Evolutionary conservation across 1,139 yeast species (phyloP).

Genomic region (Saccharomycopsis hybrid): DNA sequence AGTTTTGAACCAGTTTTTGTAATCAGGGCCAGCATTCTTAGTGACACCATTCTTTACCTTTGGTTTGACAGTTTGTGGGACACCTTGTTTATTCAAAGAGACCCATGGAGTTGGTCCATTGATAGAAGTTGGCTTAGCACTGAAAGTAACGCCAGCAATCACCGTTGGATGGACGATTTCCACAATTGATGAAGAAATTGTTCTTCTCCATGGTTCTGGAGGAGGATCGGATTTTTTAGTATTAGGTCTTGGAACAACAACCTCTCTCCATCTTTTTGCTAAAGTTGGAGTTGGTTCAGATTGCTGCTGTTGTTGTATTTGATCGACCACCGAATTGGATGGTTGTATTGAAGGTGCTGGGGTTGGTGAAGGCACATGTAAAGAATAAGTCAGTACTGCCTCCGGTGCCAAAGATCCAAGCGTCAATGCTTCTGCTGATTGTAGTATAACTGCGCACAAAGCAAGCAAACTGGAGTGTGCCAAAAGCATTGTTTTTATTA

Average conservation of each 20-base stretch:
- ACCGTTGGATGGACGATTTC: slow-evolving; percentile 80
- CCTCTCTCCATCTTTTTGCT: slow-evolving; percentile 25
- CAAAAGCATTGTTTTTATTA: no score
- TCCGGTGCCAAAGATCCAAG: background rate
- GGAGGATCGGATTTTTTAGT: slow-evolving; percentile 29
- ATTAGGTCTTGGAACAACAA: slow-evolving; percentile 27
- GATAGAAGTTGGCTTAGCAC: slow-evolving; percentile 62
- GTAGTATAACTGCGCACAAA: no score
- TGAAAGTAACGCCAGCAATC: slow-evolving; percentile 73
- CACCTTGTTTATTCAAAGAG: slow-evolving; percentile 65
- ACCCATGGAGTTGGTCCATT: slow-evolving; percentile 79
- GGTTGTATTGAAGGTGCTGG: background rate
- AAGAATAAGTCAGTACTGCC: background rate
- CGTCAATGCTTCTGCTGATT: no score
- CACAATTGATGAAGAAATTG: slow-evolving; percentile 46
- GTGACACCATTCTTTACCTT: slow-evolving; percentile 65
- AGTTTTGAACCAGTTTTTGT: slow-evolving; percentile 70
- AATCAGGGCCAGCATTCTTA: slow-evolving; percentile 61
- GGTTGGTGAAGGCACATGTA: background rate
- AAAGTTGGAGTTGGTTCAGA: background rate
- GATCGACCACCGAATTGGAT: background rate
- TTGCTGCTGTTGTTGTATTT: background rate
- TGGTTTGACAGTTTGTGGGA: slow-evolving; percentile 76
- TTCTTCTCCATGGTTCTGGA: slow-evolving; percentile 69
- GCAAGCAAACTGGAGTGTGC: no score